phyloP scores from a whole-genome alignment of 345 rosid species.

The Salix dunnii region DNA sequence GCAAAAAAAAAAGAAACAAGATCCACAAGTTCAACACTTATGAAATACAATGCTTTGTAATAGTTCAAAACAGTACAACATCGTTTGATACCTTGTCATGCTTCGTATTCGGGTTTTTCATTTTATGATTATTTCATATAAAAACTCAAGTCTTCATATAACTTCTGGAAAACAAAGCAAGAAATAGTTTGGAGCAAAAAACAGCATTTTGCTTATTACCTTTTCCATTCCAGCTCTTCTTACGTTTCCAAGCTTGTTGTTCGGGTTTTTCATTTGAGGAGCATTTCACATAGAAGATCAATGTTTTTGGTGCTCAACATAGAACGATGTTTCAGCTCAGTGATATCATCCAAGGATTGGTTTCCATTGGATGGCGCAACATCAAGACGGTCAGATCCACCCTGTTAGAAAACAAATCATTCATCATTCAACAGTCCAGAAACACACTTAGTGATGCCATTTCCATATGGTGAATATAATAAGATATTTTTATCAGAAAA shows the following conservation, averaged over 20 bases:
- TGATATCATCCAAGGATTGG: background rate
- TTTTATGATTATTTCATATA: no score
- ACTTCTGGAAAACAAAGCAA: no score
- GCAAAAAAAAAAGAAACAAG: no score
- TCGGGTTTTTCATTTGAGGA: background rate
- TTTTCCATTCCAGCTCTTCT: background rate
- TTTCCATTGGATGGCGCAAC: background rate
- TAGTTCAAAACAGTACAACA: no score
- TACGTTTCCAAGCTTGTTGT: no score
- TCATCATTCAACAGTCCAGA: background rate
- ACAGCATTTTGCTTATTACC: background rate
- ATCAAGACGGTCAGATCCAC: background rate
- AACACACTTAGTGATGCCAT: background rate
- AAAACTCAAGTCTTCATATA: no score
- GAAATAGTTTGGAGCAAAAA: background rate
- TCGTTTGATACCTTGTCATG: no score
- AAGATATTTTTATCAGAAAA: no score
- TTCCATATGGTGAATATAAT: no score
- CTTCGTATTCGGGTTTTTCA: no score
- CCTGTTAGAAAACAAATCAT: background rate
- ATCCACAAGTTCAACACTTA: no score
- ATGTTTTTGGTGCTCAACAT: fast-evolving
- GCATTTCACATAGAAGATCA: background rate
- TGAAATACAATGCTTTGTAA: no score
- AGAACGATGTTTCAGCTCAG: background rate